Evolutionary conservation across 2,329 filamentous ascomycete genomes (phyloP).

Genomic region (Colletotrichum brevisporum): DNA sequence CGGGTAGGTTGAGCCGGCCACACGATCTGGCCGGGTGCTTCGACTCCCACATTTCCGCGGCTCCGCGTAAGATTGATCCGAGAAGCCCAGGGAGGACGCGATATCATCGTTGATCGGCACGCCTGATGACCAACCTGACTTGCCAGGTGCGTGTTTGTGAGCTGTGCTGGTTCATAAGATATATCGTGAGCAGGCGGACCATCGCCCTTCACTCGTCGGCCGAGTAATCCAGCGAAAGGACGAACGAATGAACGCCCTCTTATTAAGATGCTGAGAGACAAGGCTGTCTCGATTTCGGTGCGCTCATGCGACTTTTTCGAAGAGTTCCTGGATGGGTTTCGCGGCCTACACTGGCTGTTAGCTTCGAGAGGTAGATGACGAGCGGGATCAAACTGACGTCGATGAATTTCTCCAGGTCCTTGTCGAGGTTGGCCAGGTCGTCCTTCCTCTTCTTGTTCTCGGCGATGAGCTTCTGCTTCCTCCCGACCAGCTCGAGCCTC

Average conservation of each 20-base stretch:
- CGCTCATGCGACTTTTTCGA: constrained; percentile 77
- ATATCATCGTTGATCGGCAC: too few species aligned
- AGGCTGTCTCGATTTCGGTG: background rate
- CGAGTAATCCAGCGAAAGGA: too few species aligned
- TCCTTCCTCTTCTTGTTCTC: constrained; percentile 95
- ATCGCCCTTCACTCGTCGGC: too few species aligned
- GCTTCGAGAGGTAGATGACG: constrained; percentile 18
- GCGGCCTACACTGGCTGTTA: constrained; percentile 71
- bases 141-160: too few species aligned
- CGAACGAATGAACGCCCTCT: too few species aligned
- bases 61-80: too few species aligned
- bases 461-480: constrained; percentile 73
- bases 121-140: too few species aligned
- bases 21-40: background rate
- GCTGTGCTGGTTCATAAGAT: too few species aligned
- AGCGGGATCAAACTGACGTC: constrained; percentile 70
- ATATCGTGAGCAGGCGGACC: too few species aligned
- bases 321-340: constrained; percentile 88
- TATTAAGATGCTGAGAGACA: background rate
- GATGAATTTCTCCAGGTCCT: constrained; percentile 93
- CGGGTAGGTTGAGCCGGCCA: background rate
- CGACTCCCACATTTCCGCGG: too few species aligned
- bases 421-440: constrained; percentile 90
- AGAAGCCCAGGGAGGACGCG: too few species aligned
- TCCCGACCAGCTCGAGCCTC: constrained; percentile 80